Evolutionary conservation across 768 basidiomycete genomes (phyloP), one percentile per base, ranked within the genome.

Genomic region (Lyophyllum semitale): DNA sequence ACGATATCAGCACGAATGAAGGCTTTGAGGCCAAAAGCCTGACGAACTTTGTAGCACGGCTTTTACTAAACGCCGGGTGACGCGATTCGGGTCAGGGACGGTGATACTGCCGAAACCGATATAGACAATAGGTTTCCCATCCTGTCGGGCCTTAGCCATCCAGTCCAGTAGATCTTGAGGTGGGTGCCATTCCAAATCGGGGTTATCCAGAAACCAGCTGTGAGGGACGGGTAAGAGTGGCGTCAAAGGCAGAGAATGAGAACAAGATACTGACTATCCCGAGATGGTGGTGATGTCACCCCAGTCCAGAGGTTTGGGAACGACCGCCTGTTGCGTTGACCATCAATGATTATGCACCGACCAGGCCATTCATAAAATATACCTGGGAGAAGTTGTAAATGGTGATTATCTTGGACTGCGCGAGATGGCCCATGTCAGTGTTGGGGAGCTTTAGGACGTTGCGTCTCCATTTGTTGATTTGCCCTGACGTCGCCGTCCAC

Each of bases 71-170:
- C 72, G 75, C 32, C 73, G 70, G 1, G 84, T 84, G 59, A 86
- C 76, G 4, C 73, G 71, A 52, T 76, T 73, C 2, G 86, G 84
- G 60, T 80, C 65, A 6, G 85, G 84, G 3, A 89, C 85, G 4
- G 84, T 85, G 53, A 89, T 86, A 25, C 82, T 84, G 1, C 86
- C 87, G 59, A 88, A 88, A 1, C 86, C 85, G 46, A 89, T 87
- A 64, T 89, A 89, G 2, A 89, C 87, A 44, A 89, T 74, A 0
- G 85, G 73, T 61, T 84, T 85, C 1, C 71, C 70, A 51, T 87
- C 84, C 3, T 60, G 57, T 17, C 78, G 74, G 1, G 87, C 87
- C 58, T 80, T 77, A 17, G 65, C 66, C 69, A 89, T 86, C 68
- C 81, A 89, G 12, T 72, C 70, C 1, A 80, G 46, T 1, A 89